Evolutionary conservation across 2,329 filamentous ascomycete species (phyloP), one percentile per base, ranked within the genome.

Genomic region (Aspergillus pseudonomiae): DNA sequence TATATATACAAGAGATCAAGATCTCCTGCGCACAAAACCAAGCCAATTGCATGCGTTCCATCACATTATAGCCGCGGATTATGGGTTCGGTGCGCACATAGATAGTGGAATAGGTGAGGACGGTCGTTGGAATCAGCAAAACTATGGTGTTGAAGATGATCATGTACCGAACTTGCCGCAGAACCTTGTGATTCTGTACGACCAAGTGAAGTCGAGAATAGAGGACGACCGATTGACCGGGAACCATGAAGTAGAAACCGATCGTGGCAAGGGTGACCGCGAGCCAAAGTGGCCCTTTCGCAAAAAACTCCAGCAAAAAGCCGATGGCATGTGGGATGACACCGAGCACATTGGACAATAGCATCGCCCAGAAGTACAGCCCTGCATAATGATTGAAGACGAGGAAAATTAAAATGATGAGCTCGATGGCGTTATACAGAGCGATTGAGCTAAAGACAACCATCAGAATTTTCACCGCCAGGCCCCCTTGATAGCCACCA

Each of bases 131-230:
- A 0, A 84, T 75, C 64, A 88, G 82, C 28, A 87, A 75, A 28
- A 87, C 65, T 48, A 87, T 58, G 5, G 79, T 81, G 67, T 88
- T 81, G 69, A 83, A 69, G 54, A 88, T 81, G 64, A 90, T 89
- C 80, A 89, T 85, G 65, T 74, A 81, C 0, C 88, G 78, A 0
- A 86, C 81, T 46, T 79, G 78, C 24, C 80, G 81, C 3, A 89
- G 75, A 2, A 84, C 70, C 0, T 70, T 74, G 5, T 75, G 76
- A 52, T 83, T 85, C 52, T 82, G 82, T 0, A 86, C 77, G n/a
- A 89, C 80, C 10, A 89, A 78, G 68, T 89, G 86, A 1, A 89
- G 81, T 9, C 87, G 82, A 0, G 86, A 89, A 77, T 86, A 89
- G 1, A 89, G 78, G 0, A 89, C 87, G n/a, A 89, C 68, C 0